Conservation (phyloP, 495 filamentous ascomycete genomes). For the Talaromyces stipitatus region DNA sequence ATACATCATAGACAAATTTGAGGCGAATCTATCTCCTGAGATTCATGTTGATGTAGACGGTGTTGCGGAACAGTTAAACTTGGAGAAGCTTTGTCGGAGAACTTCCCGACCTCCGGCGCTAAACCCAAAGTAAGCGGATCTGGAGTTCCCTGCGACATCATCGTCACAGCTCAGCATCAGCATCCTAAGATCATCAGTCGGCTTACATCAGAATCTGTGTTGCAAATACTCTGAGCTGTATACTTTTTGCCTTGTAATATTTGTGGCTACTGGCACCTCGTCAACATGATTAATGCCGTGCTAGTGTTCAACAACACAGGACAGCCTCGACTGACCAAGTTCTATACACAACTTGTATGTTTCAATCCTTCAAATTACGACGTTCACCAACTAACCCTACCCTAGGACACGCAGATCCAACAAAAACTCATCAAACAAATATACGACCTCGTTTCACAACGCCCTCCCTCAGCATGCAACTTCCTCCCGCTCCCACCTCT, state of each 20-base stretch:
- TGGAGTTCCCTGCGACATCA: background rate
- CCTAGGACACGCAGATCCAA: constrained; percentile 85
- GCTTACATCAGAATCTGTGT: background rate
- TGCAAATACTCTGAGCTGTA: too few species aligned
- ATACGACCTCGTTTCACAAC: constrained; percentile 90
- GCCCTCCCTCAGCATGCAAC: constrained; percentile 84
- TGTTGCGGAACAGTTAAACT: background rate
- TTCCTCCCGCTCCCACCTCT: constrained; percentile 80
- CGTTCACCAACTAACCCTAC: background rate
- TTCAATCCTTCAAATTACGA: background rate
- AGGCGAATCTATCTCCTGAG: too few species aligned
- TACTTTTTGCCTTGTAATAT: too few species aligned
- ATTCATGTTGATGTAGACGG: background rate
- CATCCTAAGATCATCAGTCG: background rate
- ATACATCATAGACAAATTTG: too few species aligned
- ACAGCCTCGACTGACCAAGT: constrained; percentile 93
- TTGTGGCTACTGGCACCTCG: background rate
- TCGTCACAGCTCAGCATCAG: background rate
- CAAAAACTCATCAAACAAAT: constrained; percentile 96
- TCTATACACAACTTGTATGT: constrained; percentile 93
- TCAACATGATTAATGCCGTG: constrained; percentile 92
- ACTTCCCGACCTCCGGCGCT: background rate
- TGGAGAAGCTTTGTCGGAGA: background rate
- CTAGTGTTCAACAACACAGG: constrained; percentile 98
- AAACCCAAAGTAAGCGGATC: background rate